Percentiles rank a stretch among this genome's conserved stretches.
These are phyloP conservation scores for Botrytis fragariae DNA, from an alignment of 2,329 filamentous ascomycete species.

Conservation along the genomic window DNA sequence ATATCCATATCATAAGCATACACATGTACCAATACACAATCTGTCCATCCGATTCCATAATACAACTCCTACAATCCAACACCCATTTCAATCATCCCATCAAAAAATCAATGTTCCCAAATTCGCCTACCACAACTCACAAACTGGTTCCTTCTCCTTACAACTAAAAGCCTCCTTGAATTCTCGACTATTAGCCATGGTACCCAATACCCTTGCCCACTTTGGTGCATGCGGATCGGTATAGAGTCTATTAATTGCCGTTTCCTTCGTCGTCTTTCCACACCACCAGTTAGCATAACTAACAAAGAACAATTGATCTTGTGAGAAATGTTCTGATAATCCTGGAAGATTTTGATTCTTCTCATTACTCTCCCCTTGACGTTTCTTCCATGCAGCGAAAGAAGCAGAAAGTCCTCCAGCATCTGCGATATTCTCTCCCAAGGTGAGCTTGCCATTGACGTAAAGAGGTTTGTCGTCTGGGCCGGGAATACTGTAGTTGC, in stretches of 20 bases:
- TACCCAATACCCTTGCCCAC: conserved; percentile 59
- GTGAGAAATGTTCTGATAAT: conserved; percentile 54
- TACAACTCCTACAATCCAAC: not conserved
- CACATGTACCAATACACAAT: not conserved
- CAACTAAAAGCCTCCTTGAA: conserved; percentile 69
- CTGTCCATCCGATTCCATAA: not conserved
- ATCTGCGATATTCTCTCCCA: conserved; percentile 71
- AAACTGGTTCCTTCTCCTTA: conserved; percentile 61
- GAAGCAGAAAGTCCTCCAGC: conserved; percentile 63
- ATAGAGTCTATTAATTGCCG: conserved; percentile 56
- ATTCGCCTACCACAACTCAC: conserved; percentile 60
- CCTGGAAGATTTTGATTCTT: conserved; percentile 57
- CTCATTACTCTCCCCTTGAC: conserved; percentile 45
- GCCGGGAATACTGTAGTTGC: conserved; percentile 56
- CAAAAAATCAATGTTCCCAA: not conserved
- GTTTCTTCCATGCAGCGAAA: conserved; percentile 64
- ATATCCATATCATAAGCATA: not conserved
- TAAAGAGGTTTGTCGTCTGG: conserved; percentile 56
- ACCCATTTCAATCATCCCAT: not conserved
- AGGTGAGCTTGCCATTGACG: conserved; percentile 61
- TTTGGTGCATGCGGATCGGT: conserved; percentile 65
- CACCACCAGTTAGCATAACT: conserved; percentile 66
- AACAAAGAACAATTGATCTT: conserved; percentile 69
- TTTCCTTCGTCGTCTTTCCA: conserved; percentile 58
- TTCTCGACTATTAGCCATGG: conserved; percentile 63